A percentile compares a stretch with the other conserved stretches of the same genome.
Conservation (phyloP, 441 rosid species). For the Gossypium lobatum region DNA sequence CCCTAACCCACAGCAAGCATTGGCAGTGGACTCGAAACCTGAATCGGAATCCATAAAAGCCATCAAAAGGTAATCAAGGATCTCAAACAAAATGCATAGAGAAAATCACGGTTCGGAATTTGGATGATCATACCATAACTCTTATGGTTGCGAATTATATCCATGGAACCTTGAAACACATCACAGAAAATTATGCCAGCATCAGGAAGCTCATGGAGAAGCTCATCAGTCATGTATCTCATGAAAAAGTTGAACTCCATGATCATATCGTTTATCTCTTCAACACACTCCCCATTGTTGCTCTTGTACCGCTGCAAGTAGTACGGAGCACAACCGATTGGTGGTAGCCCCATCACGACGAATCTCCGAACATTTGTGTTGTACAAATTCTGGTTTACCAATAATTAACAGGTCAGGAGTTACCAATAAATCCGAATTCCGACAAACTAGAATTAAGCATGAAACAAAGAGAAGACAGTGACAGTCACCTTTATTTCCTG, state of each 20-base stretch:
- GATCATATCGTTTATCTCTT: conserved; percentile 67
- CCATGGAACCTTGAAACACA: conserved; percentile 70
- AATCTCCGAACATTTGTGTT: conserved; percentile 50
- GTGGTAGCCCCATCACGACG: conserved; percentile 66
- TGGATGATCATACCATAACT: conserved; percentile 44
- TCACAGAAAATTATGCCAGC: conserved; percentile 66
- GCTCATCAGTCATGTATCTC: conserved; percentile 63
- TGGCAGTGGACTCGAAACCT: conserved; percentile 68
- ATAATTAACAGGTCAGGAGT: not conserved
- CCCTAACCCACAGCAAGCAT: conserved; percentile 86
- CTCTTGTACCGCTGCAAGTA: conserved; percentile 42
- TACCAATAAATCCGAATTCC: not conserved
- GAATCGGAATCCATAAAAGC: conserved; percentile 11
- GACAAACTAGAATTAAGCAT: not conserved
- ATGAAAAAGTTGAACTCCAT: conserved; percentile 70
- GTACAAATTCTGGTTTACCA: conserved; percentile 56
- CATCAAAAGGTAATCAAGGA: not conserved
- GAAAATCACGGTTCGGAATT: not conserved
- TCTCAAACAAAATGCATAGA: not conserved
- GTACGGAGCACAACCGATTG: conserved; percentile 14
- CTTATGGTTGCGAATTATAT: conserved; percentile 54
- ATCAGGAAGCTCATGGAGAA: conserved; percentile 48
- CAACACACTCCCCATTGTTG: conserved; percentile 66
- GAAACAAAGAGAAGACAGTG: not conserved
- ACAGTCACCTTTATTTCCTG: conserved; percentile 60